Percentiles rank a stretch among this genome's conserved stretches.
Conservation (phyloP, 2,329 filamentous ascomycete species). For the Colletotrichum cuscutae region DNA sequence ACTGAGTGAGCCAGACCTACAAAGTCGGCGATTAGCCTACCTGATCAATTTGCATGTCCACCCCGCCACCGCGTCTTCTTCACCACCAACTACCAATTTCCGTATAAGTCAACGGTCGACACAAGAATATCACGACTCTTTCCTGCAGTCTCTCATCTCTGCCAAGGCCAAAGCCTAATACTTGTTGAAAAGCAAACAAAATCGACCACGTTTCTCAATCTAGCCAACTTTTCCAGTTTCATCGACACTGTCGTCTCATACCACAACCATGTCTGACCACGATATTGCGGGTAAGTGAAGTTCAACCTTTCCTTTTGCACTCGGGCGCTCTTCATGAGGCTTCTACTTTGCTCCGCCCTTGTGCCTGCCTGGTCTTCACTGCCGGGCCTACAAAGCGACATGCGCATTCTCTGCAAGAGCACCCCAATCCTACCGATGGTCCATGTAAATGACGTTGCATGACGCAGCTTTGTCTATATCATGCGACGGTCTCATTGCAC, state of each 20-base stretch:
- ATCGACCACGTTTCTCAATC: not conserved
- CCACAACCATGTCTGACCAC: constrained; percentile 68
- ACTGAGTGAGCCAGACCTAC: constrained; percentile 15
- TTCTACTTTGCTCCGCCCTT: not conserved
- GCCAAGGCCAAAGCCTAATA: not conserved
- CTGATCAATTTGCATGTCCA: constrained; percentile 11
- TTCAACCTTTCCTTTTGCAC: not conserved
- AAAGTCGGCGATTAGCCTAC: constrained; percentile 11
- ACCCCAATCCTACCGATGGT: not conserved
- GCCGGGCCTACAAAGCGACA: not conserved
- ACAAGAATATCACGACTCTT: not conserved
- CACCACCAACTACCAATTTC: constrained; percentile 3
- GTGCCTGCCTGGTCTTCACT: not conserved
- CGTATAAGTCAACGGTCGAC: constrained; percentile 7
- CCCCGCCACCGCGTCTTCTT: constrained; percentile 1
- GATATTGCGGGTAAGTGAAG: constrained; percentile 70
- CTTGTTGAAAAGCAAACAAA: not conserved
- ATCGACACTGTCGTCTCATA: constrained; percentile 3
- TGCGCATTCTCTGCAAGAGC: not conserved
- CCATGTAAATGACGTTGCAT: not conserved
- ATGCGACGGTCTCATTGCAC: not conserved
- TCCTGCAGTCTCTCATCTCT: not conserved
- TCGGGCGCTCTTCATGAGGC: not conserved
- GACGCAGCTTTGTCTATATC: no score
- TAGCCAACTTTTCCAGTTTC: not conserved